These are phyloP conservation scores for Capillidium rhysosporum DNA, from an alignment of 371 early-diverging fungal genomes.

Conservation along the genomic window DNA sequence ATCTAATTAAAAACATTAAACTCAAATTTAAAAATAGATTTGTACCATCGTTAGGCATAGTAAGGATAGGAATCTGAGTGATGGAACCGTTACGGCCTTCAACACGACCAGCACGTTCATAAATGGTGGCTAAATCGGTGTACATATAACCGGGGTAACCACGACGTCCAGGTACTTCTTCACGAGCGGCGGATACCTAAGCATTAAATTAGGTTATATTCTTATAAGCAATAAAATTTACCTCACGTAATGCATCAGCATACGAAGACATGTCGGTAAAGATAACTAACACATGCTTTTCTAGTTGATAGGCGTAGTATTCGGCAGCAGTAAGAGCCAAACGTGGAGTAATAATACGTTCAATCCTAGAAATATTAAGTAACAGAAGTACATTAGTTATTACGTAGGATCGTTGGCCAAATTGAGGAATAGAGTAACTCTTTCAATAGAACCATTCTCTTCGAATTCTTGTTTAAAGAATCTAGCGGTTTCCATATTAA, in stretches of 20 bases:
- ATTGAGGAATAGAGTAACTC: slow-evolving; percentile 98
- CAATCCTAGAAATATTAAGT: slow-evolving; percentile 39
- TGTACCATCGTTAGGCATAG: slow-evolving; percentile 99
- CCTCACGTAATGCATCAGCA: slow-evolving; percentile 99
- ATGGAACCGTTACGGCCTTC: slow-evolving; percentile 99
- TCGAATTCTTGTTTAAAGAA: slow-evolving; percentile 99
- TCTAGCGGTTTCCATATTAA: slow-evolving; percentile 99
- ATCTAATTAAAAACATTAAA: slow-evolving; percentile 27
- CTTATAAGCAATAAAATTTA: slow-evolving; percentile 11
- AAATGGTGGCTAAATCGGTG: slow-evolving; percentile 99
- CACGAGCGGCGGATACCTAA: slow-evolving; percentile 94
- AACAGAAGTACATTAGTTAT: slow-evolving; percentile 6
- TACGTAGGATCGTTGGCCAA: slow-evolving; percentile 99
- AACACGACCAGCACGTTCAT: slow-evolving; percentile 99
- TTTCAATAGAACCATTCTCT: slow-evolving; percentile 98
- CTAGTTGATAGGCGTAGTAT: slow-evolving; percentile 99
- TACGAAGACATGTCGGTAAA: slow-evolving; percentile 99
- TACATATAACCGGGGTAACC: slow-evolving; percentile 99
- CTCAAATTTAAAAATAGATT: neutral
- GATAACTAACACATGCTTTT: slow-evolving; percentile 99
- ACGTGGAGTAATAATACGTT: slow-evolving; percentile 99
- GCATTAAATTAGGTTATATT: neutral
- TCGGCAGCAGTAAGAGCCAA: slow-evolving; percentile 99
- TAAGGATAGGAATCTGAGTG: slow-evolving; percentile 99
- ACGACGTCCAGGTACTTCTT: slow-evolving; percentile 99